Conservation (phyloP, 2,329 filamentous ascomycete genomes). For the Lomentospora prolificans region DNA sequence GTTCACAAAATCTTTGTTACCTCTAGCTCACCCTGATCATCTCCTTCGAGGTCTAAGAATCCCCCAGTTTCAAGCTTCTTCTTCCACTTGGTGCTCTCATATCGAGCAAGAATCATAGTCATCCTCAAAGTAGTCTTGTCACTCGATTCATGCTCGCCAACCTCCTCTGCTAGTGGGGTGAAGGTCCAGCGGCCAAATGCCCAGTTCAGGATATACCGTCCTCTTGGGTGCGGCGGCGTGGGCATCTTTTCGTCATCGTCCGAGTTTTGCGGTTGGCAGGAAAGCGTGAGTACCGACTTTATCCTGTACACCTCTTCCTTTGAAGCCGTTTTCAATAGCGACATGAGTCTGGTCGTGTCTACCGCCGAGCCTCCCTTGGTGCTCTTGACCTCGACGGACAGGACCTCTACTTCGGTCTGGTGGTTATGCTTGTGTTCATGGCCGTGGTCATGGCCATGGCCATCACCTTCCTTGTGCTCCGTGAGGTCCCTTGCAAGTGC, state of each 20-base stretch:
- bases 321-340: slow-evolving; percentile 61
- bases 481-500: slow-evolving; percentile 54
- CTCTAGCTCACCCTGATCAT: slow-evolving; percentile 34
- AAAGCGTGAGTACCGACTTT: slow-evolving; percentile 56
- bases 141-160: slow-evolving; percentile 44
- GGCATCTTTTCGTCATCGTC: slow-evolving; percentile 24
- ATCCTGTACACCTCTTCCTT: slow-evolving; percentile 96
- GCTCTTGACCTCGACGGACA: slow-evolving; percentile 63
- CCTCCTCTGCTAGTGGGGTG: slow-evolving; percentile 41
- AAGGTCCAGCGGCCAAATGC: slow-evolving; percentile 95
- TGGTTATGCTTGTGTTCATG: slow-evolving; percentile 28
- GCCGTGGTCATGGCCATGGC: slow-evolving; percentile 24
- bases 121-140: slow-evolving; percentile 51
- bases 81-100: slow-evolving; percentile 68
- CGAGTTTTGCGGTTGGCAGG: slow-evolving; percentile 37
- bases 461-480: slow-evolving; percentile 25
- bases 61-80: slow-evolving; percentile 56
- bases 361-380: slow-evolving; percentile 26
- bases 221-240: slow-evolving; percentile 14
- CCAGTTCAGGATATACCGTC: slow-evolving; percentile 90
- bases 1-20: slow-evolving; percentile 40
- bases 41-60: slow-evolving; percentile 38
- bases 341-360: slow-evolving; percentile 52
- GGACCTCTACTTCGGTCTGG: slow-evolving; percentile 86
- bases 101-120: slow-evolving; percentile 65